Conservation (phyloP, 1,284 basidiomycete genomes). For the Ceratobasidium papillatum region DNA sequence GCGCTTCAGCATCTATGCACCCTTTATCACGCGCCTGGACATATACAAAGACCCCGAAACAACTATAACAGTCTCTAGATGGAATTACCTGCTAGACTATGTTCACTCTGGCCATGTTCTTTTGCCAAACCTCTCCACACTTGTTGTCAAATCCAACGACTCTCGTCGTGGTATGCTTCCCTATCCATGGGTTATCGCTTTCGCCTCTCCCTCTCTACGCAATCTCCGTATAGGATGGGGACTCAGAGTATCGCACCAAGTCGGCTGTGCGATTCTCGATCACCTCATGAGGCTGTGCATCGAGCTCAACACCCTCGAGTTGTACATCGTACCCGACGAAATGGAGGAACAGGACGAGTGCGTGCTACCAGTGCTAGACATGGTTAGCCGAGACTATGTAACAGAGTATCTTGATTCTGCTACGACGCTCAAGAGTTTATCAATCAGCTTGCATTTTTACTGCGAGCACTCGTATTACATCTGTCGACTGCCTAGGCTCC, state of each 20-base stretch:
- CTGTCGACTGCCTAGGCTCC: not conserved
- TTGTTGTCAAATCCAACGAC: not conserved
- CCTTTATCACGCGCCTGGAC: not conserved
- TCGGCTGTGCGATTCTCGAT: conserved; percentile 4
- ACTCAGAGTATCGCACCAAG: not conserved
- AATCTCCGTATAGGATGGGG: not conserved
- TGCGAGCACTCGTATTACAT: not conserved
- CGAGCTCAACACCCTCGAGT: not conserved
- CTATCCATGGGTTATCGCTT: not conserved
- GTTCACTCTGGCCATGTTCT: not conserved
- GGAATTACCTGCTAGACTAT: not conserved
- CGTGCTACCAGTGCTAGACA: not conserved
- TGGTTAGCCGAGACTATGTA: not conserved
- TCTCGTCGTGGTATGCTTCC: not conserved
- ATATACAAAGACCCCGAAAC: not conserved
- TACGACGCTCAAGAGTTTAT: not conserved
- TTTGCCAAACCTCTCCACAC: not conserved
- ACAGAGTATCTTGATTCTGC: not conserved
- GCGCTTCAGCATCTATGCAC: conserved; percentile 14
- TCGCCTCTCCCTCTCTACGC: not conserved
- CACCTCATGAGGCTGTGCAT: conserved; percentile 10
- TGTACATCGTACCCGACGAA: not conserved
- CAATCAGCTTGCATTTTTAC: not conserved
- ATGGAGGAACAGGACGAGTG: not conserved
- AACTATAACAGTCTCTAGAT: not conserved